A percentile compares a stretch with the other conserved stretches of the same genome.
These are phyloP conservation scores for Hansenula lynferdii DNA, from an alignment of 1,139 yeast genomes.

Conservation along the genomic window DNA sequence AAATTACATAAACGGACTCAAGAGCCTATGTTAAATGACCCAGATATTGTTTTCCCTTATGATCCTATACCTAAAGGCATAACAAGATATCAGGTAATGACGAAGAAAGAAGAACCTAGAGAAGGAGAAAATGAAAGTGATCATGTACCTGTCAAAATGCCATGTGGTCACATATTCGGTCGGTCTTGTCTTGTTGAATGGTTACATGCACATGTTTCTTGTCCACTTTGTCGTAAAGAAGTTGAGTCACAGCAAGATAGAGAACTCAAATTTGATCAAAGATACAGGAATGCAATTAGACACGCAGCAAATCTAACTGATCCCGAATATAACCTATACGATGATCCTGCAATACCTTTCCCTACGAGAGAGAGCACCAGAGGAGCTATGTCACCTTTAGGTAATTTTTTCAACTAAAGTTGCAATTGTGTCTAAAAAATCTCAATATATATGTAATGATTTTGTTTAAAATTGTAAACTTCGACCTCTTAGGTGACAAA, in stretches of 20 bases:
- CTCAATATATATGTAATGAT: no score
- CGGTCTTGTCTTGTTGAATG: slow-evolving; percentile 57
- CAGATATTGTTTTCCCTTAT: no score
- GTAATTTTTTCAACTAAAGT: no score
- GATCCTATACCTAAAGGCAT: no score
- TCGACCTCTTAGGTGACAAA: no score
- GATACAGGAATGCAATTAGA: slow-evolving; percentile 10
- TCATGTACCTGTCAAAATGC: slow-evolving; percentile 60
- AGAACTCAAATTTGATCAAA: background rate
- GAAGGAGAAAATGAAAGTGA: slow-evolving; percentile 4
- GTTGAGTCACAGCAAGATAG: slow-evolving; percentile 1
- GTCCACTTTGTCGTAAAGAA: slow-evolving; percentile 51
- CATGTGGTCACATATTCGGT: slow-evolving; percentile 62
- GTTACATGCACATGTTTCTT: slow-evolving; percentile 51
- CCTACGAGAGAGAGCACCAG: slow-evolving; percentile 3
- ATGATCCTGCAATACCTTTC: slow-evolving; percentile 16
- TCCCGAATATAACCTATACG: slow-evolving; percentile 6
- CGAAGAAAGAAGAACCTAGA: background rate
- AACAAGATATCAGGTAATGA: background rate
- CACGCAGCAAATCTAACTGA: slow-evolving; percentile 15
- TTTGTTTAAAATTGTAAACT: no score
- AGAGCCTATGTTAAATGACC: no score
- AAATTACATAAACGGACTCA: no score
- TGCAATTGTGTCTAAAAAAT: no score
- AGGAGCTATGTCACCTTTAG: background rate